A percentile compares a stretch with the other conserved stretches of the same genome.
Conservation (phyloP, 257 asterid genomes). For the Leonotis leonurus region DNA sequence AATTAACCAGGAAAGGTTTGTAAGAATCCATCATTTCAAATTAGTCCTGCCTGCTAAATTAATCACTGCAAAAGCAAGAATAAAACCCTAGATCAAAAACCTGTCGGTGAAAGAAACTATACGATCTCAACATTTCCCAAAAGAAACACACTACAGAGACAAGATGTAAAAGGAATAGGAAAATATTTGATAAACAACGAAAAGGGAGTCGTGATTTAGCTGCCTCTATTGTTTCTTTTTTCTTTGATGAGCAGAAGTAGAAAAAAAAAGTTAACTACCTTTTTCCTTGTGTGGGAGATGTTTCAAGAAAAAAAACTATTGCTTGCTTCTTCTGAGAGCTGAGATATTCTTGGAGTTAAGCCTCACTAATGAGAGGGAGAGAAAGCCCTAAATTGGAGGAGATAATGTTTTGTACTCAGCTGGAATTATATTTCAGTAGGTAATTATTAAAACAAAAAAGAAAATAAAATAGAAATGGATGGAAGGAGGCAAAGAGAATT, state of each 20-base stretch:
- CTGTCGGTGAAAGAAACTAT: conserved; percentile 2
- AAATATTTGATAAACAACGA: conserved; percentile 6
- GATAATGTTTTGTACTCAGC: conserved; percentile 13
- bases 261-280: conserved; percentile 29
- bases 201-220: conserved; percentile 20
- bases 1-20: conserved; percentile 8
- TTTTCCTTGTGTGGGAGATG: conserved; percentile 24
- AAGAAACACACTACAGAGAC: conserved; percentile 17
- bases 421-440: not conserved
- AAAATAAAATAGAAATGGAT: conserved; percentile 8
- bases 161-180: not conserved
- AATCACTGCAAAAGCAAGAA: conserved; percentile 18
- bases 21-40: not conserved
- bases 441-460: not conserved
- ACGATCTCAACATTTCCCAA: conserved; percentile 18
- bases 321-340: conserved; percentile 23
- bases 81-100: conserved; percentile 42
- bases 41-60: not conserved
- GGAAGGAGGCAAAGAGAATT: conserved; percentile 42
- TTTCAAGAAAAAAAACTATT: conserved; percentile 12
- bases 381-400: conserved; percentile 38
- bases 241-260: conserved; percentile 35
- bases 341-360: not conserved
- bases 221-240: conserved; percentile 11
- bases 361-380: conserved; percentile 6